These are phyloP conservation scores for Populus hybrid DNA, from an alignment of 441 rosid genomes.

Conservation along the genomic window DNA sequence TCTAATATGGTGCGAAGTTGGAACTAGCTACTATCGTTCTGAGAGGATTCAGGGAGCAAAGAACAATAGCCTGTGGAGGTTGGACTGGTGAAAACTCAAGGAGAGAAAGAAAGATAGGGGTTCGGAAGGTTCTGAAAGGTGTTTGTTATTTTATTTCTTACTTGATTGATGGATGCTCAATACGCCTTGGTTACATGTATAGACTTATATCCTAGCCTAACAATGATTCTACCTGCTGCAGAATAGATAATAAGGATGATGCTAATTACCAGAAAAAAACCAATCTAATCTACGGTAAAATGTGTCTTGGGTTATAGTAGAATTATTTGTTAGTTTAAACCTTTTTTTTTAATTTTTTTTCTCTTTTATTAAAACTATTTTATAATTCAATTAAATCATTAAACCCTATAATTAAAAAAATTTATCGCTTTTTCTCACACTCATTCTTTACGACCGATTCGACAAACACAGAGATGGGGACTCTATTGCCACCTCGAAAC, in stretches of 20 bases:
- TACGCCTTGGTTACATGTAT: neutral
- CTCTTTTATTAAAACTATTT: too few species aligned
- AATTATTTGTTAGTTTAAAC: too few species aligned
- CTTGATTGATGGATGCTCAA: neutral
- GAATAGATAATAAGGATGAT: neutral
- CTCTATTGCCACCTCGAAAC: too few species aligned
- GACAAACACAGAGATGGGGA: too few species aligned
- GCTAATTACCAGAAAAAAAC: too few species aligned
- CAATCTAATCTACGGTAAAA: too few species aligned
- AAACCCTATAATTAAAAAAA: too few species aligned
- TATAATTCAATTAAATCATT: too few species aligned
- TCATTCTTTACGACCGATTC: too few species aligned
- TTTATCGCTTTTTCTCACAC: too few species aligned
- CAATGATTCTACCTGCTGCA: neutral
- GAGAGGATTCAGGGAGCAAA: neutral
- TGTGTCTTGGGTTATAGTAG: too few species aligned
- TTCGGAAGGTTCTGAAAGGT: neutral
- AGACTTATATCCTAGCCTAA: neutral
- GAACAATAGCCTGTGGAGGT: neutral
- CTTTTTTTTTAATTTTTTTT: too few species aligned
- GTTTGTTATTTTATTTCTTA: neutral
- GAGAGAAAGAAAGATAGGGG: neutral
- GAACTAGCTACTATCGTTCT: neutral
- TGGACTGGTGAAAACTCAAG: neutral
- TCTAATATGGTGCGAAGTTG: neutral